Conservation (phyloP, 2,329 filamentous ascomycete species). For the Ascochyta fabae region DNA sequence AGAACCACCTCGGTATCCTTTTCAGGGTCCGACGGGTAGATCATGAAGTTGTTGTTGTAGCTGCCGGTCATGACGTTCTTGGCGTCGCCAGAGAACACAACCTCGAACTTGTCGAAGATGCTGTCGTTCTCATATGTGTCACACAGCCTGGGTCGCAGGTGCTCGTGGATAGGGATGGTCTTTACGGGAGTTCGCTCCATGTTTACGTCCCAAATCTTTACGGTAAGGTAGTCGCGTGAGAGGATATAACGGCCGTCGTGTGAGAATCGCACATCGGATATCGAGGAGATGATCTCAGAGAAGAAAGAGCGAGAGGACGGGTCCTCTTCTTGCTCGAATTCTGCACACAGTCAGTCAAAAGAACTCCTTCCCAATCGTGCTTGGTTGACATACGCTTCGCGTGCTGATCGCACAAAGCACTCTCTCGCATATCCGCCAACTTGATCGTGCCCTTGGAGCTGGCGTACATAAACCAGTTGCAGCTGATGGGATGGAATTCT, state of each 20-base stretch:
- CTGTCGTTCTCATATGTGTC: slow-evolving; percentile 99
- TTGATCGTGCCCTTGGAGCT: slow-evolving; percentile 99
- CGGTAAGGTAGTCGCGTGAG: slow-evolving; percentile 95
- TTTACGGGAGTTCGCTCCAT: slow-evolving; percentile 98
- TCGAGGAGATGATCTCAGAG: slow-evolving; percentile 98
- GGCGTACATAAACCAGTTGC: slow-evolving; percentile 99
- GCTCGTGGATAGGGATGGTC: slow-evolving; percentile 98
- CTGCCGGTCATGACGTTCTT: slow-evolving; percentile 99
- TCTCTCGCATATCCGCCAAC: slow-evolving; percentile 97
- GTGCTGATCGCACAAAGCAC: slow-evolving; percentile 93
- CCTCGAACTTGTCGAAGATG: slow-evolving; percentile 99
- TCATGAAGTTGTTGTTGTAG: slow-evolving; percentile 99
- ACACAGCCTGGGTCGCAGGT: slow-evolving; percentile 89
- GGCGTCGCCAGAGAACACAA: slow-evolving; percentile 96
- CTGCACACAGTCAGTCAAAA: slow-evolving; percentile 55
- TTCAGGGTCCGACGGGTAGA: slow-evolving; percentile 94
- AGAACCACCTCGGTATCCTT: slow-evolving; percentile 97
- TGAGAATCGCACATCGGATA: slow-evolving; percentile 97
- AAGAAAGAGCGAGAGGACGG: slow-evolving; percentile 97
- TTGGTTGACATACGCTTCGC: slow-evolving; percentile 75
- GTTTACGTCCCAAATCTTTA: slow-evolving; percentile 99
- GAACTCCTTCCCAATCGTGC: background rate
- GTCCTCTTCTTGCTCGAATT: slow-evolving; percentile 99
- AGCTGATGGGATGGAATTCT: slow-evolving; percentile 95
- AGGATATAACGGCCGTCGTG: slow-evolving; percentile 96